These are phyloP conservation scores for Komagataella pastoris DNA, from an alignment of 805 yeast genomes.

Conservation along the genomic window DNA sequence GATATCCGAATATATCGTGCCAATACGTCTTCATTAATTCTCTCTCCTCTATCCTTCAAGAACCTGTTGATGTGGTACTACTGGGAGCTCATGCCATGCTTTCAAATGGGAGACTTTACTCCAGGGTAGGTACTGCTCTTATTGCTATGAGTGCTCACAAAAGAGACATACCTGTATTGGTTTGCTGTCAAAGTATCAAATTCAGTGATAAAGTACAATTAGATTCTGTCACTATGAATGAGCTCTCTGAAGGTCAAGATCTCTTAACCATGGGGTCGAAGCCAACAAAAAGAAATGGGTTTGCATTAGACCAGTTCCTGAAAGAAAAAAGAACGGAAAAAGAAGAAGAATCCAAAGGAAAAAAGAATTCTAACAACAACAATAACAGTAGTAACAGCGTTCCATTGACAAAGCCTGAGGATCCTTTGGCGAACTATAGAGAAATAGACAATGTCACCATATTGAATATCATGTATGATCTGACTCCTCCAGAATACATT, in stretches of 20 bases:
- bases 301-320: conserved; percentile 52
- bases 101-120: conserved; percentile 84
- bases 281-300: conserved; percentile 38
- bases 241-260: conserved; percentile 71
- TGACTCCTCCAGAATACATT: conserved; percentile 88
- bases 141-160: conserved; percentile 85
- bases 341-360: background rate
- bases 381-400: conserved; percentile 11
- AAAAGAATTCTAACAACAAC: conserved; percentile 8
- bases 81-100: conserved; percentile 96
- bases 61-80: conserved; percentile 72
- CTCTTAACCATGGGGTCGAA: conserved; percentile 37
- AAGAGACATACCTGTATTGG: conserved; percentile 85
- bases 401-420: conserved; percentile 9
- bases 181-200: conserved; percentile 90
- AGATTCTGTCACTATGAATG: conserved; percentile 91
- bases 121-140: conserved; percentile 91
- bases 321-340: conserved; percentile 22
- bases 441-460: conserved; percentile 50
- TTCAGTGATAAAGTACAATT: conserved; percentile 92
- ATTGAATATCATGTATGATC: conserved; percentile 80
- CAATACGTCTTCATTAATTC: conserved; percentile 75
- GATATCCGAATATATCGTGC: conserved; percentile 44
- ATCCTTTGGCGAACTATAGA: conserved; percentile 49
- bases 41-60: conserved; percentile 66